Conservation (phyloP, 805 yeast genomes). For the Candida nonsorbophila region DNA sequence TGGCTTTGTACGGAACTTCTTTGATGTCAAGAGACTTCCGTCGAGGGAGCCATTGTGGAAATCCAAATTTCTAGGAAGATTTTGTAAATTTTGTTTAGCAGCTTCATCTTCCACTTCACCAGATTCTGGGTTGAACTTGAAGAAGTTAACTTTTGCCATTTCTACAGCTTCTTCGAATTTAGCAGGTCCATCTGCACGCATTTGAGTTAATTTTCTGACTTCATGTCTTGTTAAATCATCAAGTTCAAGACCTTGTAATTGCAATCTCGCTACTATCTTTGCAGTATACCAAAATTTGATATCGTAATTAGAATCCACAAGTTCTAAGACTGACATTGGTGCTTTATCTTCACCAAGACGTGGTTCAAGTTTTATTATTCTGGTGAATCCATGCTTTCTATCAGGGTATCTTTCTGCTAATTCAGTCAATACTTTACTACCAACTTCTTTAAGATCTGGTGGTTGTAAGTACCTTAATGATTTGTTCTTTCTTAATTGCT, state of each 20-base stretch:
- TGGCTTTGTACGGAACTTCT: constrained; percentile 27
- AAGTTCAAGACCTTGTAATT: constrained; percentile 52
- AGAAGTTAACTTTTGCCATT: constrained; percentile 30
- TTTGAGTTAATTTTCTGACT: constrained; percentile 43
- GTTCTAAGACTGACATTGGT: constrained; percentile 80
- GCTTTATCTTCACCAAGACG: constrained; percentile 82
- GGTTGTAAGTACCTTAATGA: constrained; percentile 42
- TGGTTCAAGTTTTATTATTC: constrained; percentile 79
- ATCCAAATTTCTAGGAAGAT: constrained; percentile 24
- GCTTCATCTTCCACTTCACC: constrained; percentile 17
- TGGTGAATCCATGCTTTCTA: constrained; percentile 79
- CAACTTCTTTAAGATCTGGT: constrained; percentile 32
- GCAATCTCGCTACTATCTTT: constrained; percentile 77
- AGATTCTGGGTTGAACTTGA: constrained; percentile 26
- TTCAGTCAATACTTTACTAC: constrained; percentile 62
- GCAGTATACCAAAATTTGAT: constrained; percentile 74
- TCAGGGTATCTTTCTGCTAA: constrained; percentile 57
- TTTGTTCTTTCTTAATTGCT: constrained; percentile 11
- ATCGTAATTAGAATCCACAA: constrained; percentile 65
- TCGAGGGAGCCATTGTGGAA: constrained; percentile 19
- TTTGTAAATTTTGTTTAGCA: constrained; percentile 22
- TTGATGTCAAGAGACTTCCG: constrained; percentile 21
- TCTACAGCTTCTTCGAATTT: constrained; percentile 62
- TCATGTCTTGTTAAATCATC: constrained; percentile 50
- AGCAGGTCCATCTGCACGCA: constrained; percentile 45